Conservation (phyloP, 1,139 yeast species). For the Hemisphaericaspora subhashii region DNA sequence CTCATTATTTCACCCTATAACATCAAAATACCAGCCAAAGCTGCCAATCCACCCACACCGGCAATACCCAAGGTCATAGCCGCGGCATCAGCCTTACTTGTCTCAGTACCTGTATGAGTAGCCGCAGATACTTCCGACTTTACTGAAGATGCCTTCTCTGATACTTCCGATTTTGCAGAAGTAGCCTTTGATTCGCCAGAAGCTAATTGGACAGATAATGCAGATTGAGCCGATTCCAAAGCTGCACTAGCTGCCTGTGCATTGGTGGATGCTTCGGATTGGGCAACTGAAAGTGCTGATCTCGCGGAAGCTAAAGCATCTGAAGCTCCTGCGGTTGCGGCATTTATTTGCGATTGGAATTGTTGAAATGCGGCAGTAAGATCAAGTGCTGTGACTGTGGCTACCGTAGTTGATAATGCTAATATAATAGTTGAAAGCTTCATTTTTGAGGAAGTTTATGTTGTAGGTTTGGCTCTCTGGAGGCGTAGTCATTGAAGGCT, state of each 20-base stretch:
- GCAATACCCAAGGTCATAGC: constrained; percentile 17
- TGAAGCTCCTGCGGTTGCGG: constrained; percentile 13
- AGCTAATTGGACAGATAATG: too few species aligned
- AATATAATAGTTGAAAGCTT: constrained; percentile 12
- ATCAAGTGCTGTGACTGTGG: constrained; percentile 5
- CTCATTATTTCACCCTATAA: too few species aligned
- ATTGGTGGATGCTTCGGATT: neutral
- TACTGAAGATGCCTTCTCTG: constrained; percentile 19
- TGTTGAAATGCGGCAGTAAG: neutral
- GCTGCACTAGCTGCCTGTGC: neutral
- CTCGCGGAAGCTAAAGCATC: constrained; percentile 5
- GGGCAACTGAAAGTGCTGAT: constrained; percentile 1
- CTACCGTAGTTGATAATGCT: constrained; percentile 11
- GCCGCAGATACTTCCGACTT: constrained; percentile 26
- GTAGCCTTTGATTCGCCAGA: constrained; percentile 10
- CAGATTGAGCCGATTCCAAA: constrained; percentile 11
- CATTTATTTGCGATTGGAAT: neutral
- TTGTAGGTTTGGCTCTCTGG: too few species aligned
- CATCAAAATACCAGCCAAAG: constrained; percentile 30
- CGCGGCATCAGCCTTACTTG: constrained; percentile 18
- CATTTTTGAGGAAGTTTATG: constrained; percentile 7
- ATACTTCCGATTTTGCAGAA: constrained; percentile 4
- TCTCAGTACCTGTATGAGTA: constrained; percentile 13
- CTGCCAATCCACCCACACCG: constrained; percentile 30
- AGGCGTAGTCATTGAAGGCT: too few species aligned